Base-by-base conservation (phyloP, 2,329 filamentous ascomycete genomes). In the Zymoseptoria brevis region DNA sequence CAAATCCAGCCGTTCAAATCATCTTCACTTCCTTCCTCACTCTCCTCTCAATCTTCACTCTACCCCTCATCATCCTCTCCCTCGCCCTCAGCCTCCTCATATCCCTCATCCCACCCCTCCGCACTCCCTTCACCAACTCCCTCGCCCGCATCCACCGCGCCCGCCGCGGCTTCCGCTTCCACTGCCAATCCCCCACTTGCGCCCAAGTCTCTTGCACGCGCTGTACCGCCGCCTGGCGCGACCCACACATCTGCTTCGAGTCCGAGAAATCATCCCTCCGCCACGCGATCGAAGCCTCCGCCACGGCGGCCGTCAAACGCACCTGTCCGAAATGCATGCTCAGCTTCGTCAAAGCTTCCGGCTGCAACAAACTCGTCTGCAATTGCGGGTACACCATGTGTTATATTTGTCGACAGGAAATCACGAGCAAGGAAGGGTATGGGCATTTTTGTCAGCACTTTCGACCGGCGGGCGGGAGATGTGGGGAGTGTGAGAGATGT, bases 371-470 rank as follows among this genome's bases (percentile, higher is more conserved):
- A 76, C 81, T 99, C 49, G 93, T 90, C 5, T 97, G 94, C 72
- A 86, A 91, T 16, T 99, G 94, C 75, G 94, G 94, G 8, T 97
- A 97, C 76, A 88, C 89, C 67, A 97, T 97, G 93, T 99, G 94
- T 73, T 99, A 99, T 71, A 85, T 97, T 53, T 99, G 94, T 74
- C 89, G 94, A 49, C 71, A 75, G 50, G 75, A 77, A n/a, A 75
- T 81, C 19, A 65, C 65, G 5, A 77, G 83, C 54, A 75, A 77
- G 2, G 87, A 92, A 72, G 92, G 93, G 0, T 97, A 99, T 74
- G 81, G 85, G 48, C 94, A 99, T 74, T 99, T 96, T 71, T 99
- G 94, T 73, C 89, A 96, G 72, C 94, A 97, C 75, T 97, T 97
- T 73, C 83, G 94, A 8, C 87, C 89, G 8, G 89, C 88, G 0